Evolutionary conservation across 2,329 filamentous ascomycete species (phyloP).

Genomic region (Pyricularia sp.): DNA sequence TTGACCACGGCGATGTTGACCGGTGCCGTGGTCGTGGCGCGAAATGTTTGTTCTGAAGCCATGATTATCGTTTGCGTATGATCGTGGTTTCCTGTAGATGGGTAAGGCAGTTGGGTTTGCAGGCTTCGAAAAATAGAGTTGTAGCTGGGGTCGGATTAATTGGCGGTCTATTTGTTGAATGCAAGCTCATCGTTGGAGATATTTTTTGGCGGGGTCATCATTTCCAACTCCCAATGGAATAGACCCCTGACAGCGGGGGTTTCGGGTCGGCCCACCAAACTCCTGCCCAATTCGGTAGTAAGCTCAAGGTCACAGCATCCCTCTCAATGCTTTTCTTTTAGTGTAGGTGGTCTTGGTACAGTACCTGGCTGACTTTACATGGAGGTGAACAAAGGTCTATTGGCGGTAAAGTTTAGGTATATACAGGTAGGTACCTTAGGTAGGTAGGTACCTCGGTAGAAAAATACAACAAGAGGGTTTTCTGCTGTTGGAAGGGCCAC

Average conservation of each 20-base stretch:
- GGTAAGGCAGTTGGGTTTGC: background rate
- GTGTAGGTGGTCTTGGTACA: background rate
- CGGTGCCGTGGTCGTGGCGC: conserved; percentile 88
- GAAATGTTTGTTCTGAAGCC: conserved; percentile 52
- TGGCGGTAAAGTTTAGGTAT: no score
- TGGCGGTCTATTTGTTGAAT: background rate
- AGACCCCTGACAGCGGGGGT: background rate
- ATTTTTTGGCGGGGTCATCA: background rate
- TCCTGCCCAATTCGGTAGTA: background rate
- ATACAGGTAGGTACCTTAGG: no score
- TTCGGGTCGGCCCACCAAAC: background rate
- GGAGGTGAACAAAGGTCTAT: background rate
- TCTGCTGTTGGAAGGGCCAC: no score
- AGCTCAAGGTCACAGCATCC: background rate
- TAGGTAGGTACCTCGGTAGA: no score
- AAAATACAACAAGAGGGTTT: no score
- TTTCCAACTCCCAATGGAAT: background rate
- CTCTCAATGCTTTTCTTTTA: background rate
- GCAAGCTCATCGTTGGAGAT: background rate
- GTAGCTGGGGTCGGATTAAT: background rate
- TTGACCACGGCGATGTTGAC: conserved; percentile 99
- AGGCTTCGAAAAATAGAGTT: background rate
- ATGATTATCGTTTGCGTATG: conserved; percentile 15
- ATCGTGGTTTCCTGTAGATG: background rate
- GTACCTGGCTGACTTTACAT: background rate